Evolutionary conservation across 805 yeast genomes (phyloP).

Genomic region (Ogataea glucozyma): DNA sequence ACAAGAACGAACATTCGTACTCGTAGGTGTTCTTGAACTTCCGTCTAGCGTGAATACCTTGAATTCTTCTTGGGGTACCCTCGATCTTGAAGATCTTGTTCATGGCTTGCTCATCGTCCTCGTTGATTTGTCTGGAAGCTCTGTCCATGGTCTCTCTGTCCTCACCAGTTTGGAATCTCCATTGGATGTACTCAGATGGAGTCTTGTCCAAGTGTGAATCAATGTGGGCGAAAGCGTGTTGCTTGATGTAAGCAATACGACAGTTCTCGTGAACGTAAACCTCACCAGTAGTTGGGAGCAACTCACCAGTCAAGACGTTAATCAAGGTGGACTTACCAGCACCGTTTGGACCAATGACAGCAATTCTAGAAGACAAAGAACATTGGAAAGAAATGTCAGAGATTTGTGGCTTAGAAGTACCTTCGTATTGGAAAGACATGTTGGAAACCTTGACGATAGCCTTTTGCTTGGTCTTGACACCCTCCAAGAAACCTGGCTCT

Average conservation of each 20-base stretch:
- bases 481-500: constrained; percentile 99
- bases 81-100: constrained; percentile 99
- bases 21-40: constrained; percentile 99
- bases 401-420: constrained; percentile 96
- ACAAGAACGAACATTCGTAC: constrained; percentile 95
- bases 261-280: constrained; percentile 99
- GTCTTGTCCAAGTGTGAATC: constrained; percentile 99
- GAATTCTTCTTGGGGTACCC: constrained; percentile 97
- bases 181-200: constrained; percentile 99
- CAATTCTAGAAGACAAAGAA: constrained; percentile 99
- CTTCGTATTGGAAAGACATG: constrained; percentile 99
- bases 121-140: constrained; percentile 98
- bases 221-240: constrained; percentile 99
- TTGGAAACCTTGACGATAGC: constrained; percentile 97
- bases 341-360: constrained; percentile 99
- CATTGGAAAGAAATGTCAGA: constrained; percentile 94
- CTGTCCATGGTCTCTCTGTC: constrained; percentile 99
- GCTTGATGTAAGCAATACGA: constrained; percentile 99
- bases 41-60: constrained; percentile 93
- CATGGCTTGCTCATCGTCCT: constrained; percentile 96
- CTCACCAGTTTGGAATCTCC: constrained; percentile 99
- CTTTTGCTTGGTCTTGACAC: constrained; percentile 99
- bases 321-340: constrained; percentile 99
- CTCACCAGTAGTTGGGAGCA: constrained; percentile 97
- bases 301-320: constrained; percentile 99